Conservation (phyloP, 83 land plant species). For the Picea mariana region DNA sequence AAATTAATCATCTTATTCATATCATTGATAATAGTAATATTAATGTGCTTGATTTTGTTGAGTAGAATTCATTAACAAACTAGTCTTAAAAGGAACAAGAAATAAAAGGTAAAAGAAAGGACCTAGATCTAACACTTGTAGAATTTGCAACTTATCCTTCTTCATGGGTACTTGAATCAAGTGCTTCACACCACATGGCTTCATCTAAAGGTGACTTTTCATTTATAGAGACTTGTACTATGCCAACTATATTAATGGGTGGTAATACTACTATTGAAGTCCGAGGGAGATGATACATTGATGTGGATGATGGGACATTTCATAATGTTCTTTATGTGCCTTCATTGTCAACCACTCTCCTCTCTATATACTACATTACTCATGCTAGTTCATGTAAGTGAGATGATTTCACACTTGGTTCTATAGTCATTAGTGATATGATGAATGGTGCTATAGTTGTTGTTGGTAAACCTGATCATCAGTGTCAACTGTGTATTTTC, state of each 20-base stretch:
- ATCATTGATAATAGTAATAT: not conserved
- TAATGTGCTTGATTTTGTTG: not conserved
- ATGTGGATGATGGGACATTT: not conserved
- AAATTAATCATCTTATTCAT: not conserved
- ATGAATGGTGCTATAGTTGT: not conserved
- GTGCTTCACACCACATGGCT: not conserved
- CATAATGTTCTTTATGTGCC: too few relatives aligned
- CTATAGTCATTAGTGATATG: not conserved
- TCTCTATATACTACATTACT: not conserved
- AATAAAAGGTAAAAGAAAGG: accelerated
- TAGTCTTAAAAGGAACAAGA: not conserved
- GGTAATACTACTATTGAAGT: not conserved
- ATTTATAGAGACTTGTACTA: not conserved
- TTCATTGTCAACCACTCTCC: not conserved
- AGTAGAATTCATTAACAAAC: not conserved
- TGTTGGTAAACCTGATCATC: not conserved
- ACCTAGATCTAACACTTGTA: not conserved
- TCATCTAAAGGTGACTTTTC: not conserved
- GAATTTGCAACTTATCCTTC: not conserved
- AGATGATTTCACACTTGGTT: not conserved
- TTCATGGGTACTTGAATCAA: not conserved
- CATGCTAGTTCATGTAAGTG: not conserved
- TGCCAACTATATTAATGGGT: not conserved
- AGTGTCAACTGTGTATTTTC: too few relatives aligned
- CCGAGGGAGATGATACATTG: not conserved